Percentiles rank a stretch among this genome's conserved stretches.
These are phyloP conservation scores for Oryza rufipogon DNA, from an alignment of 176 grass and related monocot species.

Conservation along the genomic window DNA sequence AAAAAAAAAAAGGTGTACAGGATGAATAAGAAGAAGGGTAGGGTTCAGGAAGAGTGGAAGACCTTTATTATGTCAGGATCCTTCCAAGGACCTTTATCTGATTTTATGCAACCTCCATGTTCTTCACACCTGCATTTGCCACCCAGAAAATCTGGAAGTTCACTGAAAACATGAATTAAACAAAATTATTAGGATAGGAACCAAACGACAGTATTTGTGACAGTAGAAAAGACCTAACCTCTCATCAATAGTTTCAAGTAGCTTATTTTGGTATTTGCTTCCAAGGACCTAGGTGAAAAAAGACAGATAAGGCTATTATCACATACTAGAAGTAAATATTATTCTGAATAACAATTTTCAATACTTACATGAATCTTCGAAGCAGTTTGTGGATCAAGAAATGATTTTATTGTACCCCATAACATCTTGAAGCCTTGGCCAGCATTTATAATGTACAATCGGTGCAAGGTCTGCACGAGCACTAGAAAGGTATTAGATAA, in stretches of 20 bases:
- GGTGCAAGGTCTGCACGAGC: constrained; percentile 66
- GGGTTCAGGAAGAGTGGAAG: not conserved
- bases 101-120: constrained; percentile 83
- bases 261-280: constrained; percentile 79
- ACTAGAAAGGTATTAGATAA: constrained; percentile 35
- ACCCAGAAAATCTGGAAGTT: constrained; percentile 93
- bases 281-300: constrained; percentile 79
- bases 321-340: not conserved
- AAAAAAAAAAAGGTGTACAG: constrained; percentile 12
- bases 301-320: constrained; percentile 29
- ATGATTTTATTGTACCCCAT: constrained; percentile 91
- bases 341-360: constrained; percentile 17
- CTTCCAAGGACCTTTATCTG: constrained; percentile 90
- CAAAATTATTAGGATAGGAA: constrained; percentile 43
- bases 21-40: not conserved
- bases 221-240: constrained; percentile 50
- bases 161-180: constrained; percentile 56
- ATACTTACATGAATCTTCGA: constrained; percentile 84
- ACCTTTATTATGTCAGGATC: constrained; percentile 87
- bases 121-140: constrained; percentile 84
- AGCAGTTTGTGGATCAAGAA: constrained; percentile 96
- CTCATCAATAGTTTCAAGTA: constrained; percentile 89
- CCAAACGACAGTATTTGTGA: constrained; percentile 22
- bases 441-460: constrained; percentile 90
- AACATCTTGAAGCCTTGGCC: constrained; percentile 93